Evolutionary conservation across 2,329 filamentous ascomycete species (phyloP), one percentile per base, ranked within the genome.

Genomic region (Phyllosticta capitalensis): DNA sequence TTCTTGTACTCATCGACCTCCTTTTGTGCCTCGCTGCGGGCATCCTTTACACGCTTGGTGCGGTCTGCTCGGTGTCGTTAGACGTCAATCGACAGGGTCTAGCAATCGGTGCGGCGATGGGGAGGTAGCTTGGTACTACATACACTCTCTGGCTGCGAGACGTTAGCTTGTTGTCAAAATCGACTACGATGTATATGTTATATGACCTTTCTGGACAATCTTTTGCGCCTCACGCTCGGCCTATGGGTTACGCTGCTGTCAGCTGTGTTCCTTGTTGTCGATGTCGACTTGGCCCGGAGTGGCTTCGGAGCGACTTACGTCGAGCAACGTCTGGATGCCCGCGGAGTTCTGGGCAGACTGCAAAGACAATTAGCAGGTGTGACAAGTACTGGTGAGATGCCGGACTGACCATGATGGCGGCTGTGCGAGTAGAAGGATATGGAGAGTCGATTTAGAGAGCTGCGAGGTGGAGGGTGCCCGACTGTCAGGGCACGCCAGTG

Each of bases 141-240:
- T 84, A 95, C 91, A 95, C 84, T 95, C 90, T 84, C 90, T 84
- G 70, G 90, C 90, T 95, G 58, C 12, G 1, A 21, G 3, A 19
- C 22, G 51, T 61, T 55, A 61, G 59, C 59, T 20, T 53, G 17
- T 21, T 26, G 9, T 19, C 2, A 0, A 3, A n/a, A 48, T 30
- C 22, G 5, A 24, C 48, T 3, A 3, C 7, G 2, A 1, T 1
- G 5, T 12, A 45, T 74, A 79, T 62, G 75, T 4, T 12, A 45
- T 74, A 79, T 62, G 75, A 95, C 92, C 89, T 83, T 94, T 91
- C 76, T 97, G 92, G 61, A 99, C 92, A 74, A 99, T 99, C 83
- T 96, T 96, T 78, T 96, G 92, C 63, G 94, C 94, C 76, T 97
- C 92, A 77, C 91, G 88, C 83, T 99, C 94, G 69, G 94, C 92